Evolutionary conservation across 2,329 filamentous ascomycete species (phyloP), one percentile per base, ranked within the genome.

Genomic region (Domatiomyces globalis): DNA sequence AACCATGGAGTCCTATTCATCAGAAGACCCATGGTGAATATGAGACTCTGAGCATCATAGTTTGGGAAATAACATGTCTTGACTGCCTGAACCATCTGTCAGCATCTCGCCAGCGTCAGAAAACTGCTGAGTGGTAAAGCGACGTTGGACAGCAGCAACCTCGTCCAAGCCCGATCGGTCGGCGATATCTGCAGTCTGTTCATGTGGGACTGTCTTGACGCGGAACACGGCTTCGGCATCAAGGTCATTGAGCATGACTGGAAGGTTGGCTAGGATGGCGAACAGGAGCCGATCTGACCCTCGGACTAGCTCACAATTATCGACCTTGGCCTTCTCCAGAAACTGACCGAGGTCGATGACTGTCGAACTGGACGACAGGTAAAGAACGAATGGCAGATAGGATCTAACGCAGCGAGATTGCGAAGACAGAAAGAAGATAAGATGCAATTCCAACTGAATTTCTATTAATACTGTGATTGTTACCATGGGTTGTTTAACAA

Each of bases 1-100:
- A 96, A 85, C 86, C 88, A 95, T 2, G 85, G 77, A 1, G 84
- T 77, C 33, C 83, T 84, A 63, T 98, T 98, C 12, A 89, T 95
- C 49, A 98, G 74, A 46, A 95, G 76, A 1, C 92, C 88, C 68
- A 96, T 86, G 44, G 96, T 71, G 69, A 95, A 95, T 0, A 88
- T 87, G 9, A 98, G 70, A 72, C 87, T 86, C 54, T 82, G 79
- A 59, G 94, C 87, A 60, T 96, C 90, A 52, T 86, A 78, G 25
- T 79, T 76, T 1, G 89, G 88, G 54, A 95, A 84, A 67, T 86
- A 96, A 25, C 81, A 79, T 46, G 84, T 79, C 51, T 81, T 79
- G 45, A 96, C 74, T 5, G 88, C 84, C 12, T 76, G 76, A 51
- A 94, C 78, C 5, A 87, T 77, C 53, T 87, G 72, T 69, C 22